Evolutionary conservation across 306 rosid genomes (phyloP).

Genomic region (Acacia confusa): DNA sequence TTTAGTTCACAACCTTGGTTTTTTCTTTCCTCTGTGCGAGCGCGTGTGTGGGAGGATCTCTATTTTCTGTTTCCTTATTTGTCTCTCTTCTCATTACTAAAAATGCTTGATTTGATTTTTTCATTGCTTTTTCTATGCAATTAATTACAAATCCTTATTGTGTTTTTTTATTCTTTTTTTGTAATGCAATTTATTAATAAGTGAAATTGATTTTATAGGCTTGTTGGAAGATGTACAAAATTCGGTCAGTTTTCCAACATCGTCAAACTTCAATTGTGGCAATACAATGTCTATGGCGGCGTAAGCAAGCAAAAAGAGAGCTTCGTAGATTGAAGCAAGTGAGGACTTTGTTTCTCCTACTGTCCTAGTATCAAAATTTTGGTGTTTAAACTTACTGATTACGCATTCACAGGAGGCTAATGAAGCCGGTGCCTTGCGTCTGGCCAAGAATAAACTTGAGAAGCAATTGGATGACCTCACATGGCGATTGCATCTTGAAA

Average conservation of each 20-base stretch:
- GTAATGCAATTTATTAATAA: background rate
- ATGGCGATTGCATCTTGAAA: slow-evolving; percentile 95
- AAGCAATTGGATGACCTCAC: slow-evolving; percentile 93
- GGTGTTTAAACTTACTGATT: slow-evolving; percentile 10
- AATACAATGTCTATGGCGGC: slow-evolving; percentile 89
- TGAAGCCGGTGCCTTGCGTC: slow-evolving; percentile 95
- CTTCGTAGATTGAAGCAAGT: slow-evolving; percentile 77
- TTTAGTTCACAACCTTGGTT: background rate
- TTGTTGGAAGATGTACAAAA: slow-evolving; percentile 83
- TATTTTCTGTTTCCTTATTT: background rate
- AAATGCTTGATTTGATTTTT: slow-evolving; percentile 5
- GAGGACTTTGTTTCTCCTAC: slow-evolving; percentile 11
- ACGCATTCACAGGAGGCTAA: slow-evolving; percentile 77
- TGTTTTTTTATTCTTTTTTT: slow-evolving; percentile 12
- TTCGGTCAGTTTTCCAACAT: slow-evolving; percentile 57
- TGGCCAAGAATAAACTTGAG: slow-evolving; percentile 94
- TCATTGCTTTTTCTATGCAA: background rate
- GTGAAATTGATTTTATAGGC: slow-evolving; percentile 52
- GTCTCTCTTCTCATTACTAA: background rate
- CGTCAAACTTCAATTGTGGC: slow-evolving; percentile 66
- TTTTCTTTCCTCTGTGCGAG: background rate
- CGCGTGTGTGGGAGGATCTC: background rate
- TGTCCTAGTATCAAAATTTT: slow-evolving; percentile 1
- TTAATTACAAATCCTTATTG: slow-evolving; percentile 20
- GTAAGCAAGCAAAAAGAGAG: slow-evolving; percentile 79